Base-by-base conservation (phyloP, 352 stramenopile species). In the Globisporangium spiculum region DNA sequence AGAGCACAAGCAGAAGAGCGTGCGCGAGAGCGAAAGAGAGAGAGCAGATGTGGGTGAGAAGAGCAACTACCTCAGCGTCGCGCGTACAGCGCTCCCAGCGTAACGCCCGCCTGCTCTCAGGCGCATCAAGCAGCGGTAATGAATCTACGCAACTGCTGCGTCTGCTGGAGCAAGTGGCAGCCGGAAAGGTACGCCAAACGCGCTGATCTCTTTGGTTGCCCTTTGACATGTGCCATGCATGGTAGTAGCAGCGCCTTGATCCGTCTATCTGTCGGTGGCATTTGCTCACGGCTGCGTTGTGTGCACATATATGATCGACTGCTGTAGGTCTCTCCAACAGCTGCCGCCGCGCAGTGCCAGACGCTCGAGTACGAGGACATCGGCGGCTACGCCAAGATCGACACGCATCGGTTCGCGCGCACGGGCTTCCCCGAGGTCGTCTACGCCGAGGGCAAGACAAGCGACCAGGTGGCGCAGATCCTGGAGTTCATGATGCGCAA, bases 391-490 rank as follows among this genome's bases (percentile, higher is more conserved):
- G 86, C 84, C 50, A 93, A 93, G 76, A 91, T 99, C 32, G 96
- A 99, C 75, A 96, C 93, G 54, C 83, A 86, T 20, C 81, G 96
- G 16, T 80, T 87, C 6, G 79, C 71, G 48, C 88, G 96, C n/a
- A 97, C 92, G 20, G 96, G 95, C 10, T 98, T 99, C 70, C 96
- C 96, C 0, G 96, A 99, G 64, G 96, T 97, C 46, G 86, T 99
- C 32, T 99, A 98, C 78, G 92, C 81, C 16, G 86, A 98, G 76
- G 94, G 92, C 27, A 99, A 99, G 75, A 98, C 90, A 1, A 66
- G 89, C 4, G 63, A 84, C 44, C 94, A 98, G 67, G 87, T 99
- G 46, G 86, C 88, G 6, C 65, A 71, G 14, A 98, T 98, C 75
- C 76, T 98, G 46, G 81, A 93, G 44, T 81, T 84, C 53, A 98